Evolutionary conservation across 2,329 filamentous ascomycete species (phyloP).

Genomic region (Trichoderma harzianum): DNA sequence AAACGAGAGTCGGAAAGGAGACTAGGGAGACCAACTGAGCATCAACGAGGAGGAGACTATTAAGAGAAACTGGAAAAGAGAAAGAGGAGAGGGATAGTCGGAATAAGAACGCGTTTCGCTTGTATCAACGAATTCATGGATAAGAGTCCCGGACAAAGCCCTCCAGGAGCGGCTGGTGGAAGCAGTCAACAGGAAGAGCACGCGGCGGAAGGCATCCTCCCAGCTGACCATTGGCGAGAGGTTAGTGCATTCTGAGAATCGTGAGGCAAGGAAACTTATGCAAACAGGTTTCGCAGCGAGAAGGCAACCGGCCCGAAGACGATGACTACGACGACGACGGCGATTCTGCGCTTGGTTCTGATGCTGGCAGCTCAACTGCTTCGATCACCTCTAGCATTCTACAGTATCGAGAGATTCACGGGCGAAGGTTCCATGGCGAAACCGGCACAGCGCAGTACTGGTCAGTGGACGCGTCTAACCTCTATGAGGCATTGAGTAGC

Average conservation of each 20-base stretch:
- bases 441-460: conserved; percentile 13
- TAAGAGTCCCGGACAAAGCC: background rate
- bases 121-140: background rate
- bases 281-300: background rate
- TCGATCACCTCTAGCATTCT: conserved; percentile 34
- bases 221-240: conserved; percentile 16
- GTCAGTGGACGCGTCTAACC: background rate
- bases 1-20: background rate
- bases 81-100: background rate
- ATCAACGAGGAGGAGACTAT: background rate
- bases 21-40: background rate
- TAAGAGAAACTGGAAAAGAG: background rate
- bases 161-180: background rate
- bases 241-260: background rate
- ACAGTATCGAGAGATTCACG: conserved; percentile 32
- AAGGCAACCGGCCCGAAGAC: background rate
- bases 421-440: conserved; percentile 30
- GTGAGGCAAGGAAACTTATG: background rate
- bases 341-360: conserved; percentile 27
- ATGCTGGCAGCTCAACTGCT: conserved; percentile 27
- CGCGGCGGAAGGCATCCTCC: conserved; percentile 7
- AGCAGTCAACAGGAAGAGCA: background rate
- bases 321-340: conserved; percentile 22
- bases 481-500: background rate
- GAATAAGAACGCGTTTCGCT: background rate